Evolutionary conservation across 768 basidiomycete genomes (phyloP), one percentile per base, ranked within the genome.

Genomic region (Psilocybe tampanensis): DNA sequence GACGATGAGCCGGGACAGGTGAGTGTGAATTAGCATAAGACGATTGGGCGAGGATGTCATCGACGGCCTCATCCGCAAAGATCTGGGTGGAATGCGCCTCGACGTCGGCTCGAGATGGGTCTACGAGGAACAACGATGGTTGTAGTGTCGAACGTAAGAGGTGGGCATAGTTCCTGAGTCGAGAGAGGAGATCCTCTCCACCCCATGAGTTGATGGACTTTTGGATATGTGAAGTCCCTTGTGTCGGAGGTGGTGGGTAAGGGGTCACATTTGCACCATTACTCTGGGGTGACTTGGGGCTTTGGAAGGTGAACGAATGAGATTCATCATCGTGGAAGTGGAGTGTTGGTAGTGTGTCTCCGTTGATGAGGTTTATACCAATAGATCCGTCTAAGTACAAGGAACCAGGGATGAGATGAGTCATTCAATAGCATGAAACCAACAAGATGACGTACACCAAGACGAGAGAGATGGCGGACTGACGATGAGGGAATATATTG

Each of bases 301-400:
- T 85, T 61, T 67, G 83, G 75, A 84, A 70, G 2, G 83, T 83
- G 68, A 86, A 85, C 3, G 94, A 95, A 29, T 84, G 84, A 0
- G 94, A 95, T 70, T 98, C 95, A 64, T 98, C 95, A 68, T 98
- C 97, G 70, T 98, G 97, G 72, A 98, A 98, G 72, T 95, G 86
- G 2, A 99, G 82, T 0, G 91, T 93, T 0, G 95, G 93, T 0
- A 97, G 80, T 1, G 94, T 92, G 48, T 89, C 85, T 26, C 90
- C 89, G 62, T 86, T 91, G 61, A 88, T 91, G 55, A 94, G 86
- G 70, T 96, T 96, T 58, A 98, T 85, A 36, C 87, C 91, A 59
- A 95, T 83, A 18, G 90, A 90, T 5, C 95, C 95, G 67, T 95
- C 91, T 95, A 52, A 29, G 4, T 29, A 29, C 29, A 29, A 29